Percentiles rank a stretch among this genome's conserved stretches.
phyloP scores from a whole-genome alignment of 2,329 filamentous ascomycete genomes.

The Hypomyces perniciosus region DNA sequence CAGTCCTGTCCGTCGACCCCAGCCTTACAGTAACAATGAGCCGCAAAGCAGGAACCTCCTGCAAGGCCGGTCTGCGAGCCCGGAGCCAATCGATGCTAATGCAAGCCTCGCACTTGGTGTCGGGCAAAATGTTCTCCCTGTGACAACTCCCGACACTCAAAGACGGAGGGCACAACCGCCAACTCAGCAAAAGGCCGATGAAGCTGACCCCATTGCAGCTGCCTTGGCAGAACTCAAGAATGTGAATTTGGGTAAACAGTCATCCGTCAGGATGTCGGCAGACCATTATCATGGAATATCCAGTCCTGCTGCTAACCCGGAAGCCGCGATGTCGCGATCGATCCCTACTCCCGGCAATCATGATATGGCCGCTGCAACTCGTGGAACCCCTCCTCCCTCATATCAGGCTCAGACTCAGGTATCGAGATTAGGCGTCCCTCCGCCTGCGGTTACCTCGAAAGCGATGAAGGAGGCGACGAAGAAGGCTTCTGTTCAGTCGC shows the following conservation, averaged over 20 bases:
- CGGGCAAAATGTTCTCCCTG: slow-evolving; percentile 92
- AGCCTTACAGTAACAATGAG: slow-evolving; percentile 32
- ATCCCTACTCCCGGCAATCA: slow-evolving; percentile 53
- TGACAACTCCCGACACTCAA: slow-evolving; percentile 68
- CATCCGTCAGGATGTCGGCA: slow-evolving; percentile 79
- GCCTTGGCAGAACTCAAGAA: slow-evolving; percentile 91
- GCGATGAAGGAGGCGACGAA: slow-evolving; percentile 95
- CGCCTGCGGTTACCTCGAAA: slow-evolving; percentile 84
- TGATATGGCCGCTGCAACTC: slow-evolving; percentile 48
- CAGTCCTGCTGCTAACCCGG: slow-evolving; percentile 62
- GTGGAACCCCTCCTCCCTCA: slow-evolving; percentile 78
- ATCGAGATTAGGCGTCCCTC: slow-evolving; percentile 77
- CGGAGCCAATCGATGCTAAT: slow-evolving; percentile 83
- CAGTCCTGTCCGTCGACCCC: slow-evolving; percentile 31
- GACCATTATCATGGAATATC: slow-evolving; percentile 92
- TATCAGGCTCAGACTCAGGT: slow-evolving; percentile 64
- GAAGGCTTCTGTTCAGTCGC: slow-evolving; percentile 77
- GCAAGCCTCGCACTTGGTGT: slow-evolving; percentile 91
- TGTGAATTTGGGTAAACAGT: slow-evolving; percentile 68
- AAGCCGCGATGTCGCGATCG: slow-evolving; percentile 36
- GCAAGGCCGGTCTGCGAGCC: slow-evolving; percentile 52
- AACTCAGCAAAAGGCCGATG: slow-evolving; percentile 43
- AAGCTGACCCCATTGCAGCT: slow-evolving; percentile 81
- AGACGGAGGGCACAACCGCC: slow-evolving; percentile 23
- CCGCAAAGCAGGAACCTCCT: slow-evolving; percentile 29